Evolutionary conservation across 2,329 filamentous ascomycete genomes (phyloP).

Genomic region (Trichophyton verrucosum): DNA sequence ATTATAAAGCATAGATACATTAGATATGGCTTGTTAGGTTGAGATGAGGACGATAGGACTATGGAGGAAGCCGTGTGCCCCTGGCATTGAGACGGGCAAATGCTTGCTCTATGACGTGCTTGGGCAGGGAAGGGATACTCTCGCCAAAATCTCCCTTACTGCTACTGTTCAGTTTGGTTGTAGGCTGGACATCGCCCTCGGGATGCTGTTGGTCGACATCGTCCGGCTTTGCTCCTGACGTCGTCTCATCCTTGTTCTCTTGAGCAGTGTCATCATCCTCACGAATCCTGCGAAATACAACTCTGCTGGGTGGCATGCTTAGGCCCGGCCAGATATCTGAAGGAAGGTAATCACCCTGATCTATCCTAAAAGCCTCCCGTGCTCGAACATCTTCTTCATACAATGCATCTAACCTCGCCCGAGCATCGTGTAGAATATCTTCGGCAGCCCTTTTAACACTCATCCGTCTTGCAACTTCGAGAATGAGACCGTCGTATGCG

Average conservation of each 20-base stretch:
- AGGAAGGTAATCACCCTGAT: constrained; percentile 77
- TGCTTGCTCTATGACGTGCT: constrained; percentile 32
- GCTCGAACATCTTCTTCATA: constrained; percentile 59
- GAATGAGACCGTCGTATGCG: constrained; percentile 71
- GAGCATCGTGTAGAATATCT: constrained; percentile 63
- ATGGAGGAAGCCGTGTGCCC: neutral
- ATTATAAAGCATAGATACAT: neutral
- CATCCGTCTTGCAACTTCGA: constrained; percentile 68
- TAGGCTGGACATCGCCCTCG: neutral
- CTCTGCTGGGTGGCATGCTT: constrained; percentile 42
- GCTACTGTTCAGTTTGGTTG: neutral
- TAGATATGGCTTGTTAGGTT: neutral
- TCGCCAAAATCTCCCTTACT: neutral
- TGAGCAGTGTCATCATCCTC: constrained; percentile 21
- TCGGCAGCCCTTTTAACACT: constrained; percentile 61
- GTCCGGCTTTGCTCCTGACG: neutral
- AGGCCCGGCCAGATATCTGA: constrained; percentile 77
- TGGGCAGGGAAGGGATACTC: constrained; percentile 32
- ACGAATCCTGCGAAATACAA: constrained; percentile 26
- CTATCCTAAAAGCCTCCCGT: constrained; percentile 64
- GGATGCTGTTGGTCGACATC: too few relatives aligned
- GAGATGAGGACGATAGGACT: neutral
- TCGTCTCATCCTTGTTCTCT: constrained; percentile 1
- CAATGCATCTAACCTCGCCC: constrained; percentile 62
- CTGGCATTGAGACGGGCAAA: constrained; percentile 26